Conservation (phyloP, 2,329 filamentous ascomycete species). For the Calonectria pteridis region DNA sequence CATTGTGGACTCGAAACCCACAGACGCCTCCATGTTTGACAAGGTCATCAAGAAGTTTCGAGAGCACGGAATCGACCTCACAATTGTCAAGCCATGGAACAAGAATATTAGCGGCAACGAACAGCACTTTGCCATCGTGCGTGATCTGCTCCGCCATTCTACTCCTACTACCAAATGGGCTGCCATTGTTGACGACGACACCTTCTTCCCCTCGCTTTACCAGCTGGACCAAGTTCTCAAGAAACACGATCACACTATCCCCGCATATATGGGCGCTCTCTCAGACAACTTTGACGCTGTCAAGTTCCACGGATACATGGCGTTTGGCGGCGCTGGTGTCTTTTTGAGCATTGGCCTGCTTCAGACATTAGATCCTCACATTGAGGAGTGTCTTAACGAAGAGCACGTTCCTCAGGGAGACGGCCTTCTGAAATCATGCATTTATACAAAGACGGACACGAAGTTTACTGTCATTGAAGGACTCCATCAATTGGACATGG, state of each 20-base stretch:
- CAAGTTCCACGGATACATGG: constrained; percentile 67
- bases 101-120: constrained; percentile 58
- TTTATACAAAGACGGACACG: constrained; percentile 66
- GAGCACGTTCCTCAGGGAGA: constrained; percentile 59
- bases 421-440: constrained; percentile 68
- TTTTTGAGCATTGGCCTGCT: constrained; percentile 69
- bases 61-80: constrained; percentile 50
- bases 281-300: constrained; percentile 68
- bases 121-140: constrained; percentile 69
- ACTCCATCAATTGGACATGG: constrained; percentile 69
- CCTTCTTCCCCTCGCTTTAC: constrained; percentile 70
- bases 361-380: constrained; percentile 58
- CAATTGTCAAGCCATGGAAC: constrained; percentile 50
- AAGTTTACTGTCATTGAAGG: constrained; percentile 67
- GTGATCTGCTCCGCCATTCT: constrained; percentile 60
- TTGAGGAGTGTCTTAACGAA: constrained; percentile 60
- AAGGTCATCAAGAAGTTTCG: constrained; percentile 44
- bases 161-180: constrained; percentile 65
- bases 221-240: constrained; percentile 61
- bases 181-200: constrained; percentile 72
- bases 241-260: constrained; percentile 60
- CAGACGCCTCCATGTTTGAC: constrained; percentile 55
- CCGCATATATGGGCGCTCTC: constrained; percentile 68
- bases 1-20: constrained; percentile 60
- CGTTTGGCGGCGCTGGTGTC: constrained; percentile 71